These are phyloP conservation scores for Boletus bicolor DNA, from an alignment of 768 basidiomycete species.

Conservation along the genomic window DNA sequence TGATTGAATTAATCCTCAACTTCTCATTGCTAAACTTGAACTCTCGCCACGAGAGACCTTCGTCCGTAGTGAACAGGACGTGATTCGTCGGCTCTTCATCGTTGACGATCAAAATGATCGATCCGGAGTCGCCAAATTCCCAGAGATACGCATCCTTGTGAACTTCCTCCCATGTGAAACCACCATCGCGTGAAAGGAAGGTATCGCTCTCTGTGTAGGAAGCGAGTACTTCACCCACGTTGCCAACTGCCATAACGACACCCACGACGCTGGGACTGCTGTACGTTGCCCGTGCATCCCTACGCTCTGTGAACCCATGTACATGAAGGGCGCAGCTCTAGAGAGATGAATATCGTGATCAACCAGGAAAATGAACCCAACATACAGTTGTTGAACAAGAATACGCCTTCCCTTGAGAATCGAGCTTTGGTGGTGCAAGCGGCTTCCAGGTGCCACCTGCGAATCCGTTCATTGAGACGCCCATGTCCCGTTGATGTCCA, in stretches of 20 bases:
- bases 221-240: constrained; percentile 81
- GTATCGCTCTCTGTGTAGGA: constrained; percentile 88
- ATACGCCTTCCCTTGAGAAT: constrained; percentile 75
- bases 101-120: constrained; percentile 89
- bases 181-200: constrained; percentile 93
- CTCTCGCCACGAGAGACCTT: constrained; percentile 84
- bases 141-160: constrained; percentile 97
- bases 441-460: constrained; percentile 86
- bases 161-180: constrained; percentile 98
- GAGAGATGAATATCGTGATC: constrained; percentile 1
- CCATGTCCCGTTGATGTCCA: background rate
- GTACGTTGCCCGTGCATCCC: constrained; percentile 87
- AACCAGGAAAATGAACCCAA: background rate
- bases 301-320: constrained; percentile 94
- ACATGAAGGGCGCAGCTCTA: constrained; percentile 86
- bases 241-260: constrained; percentile 93
- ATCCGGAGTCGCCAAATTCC: constrained; percentile 98
- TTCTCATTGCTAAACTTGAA: constrained; percentile 75
- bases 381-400: constrained; percentile 65
- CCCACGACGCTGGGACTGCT: constrained; percentile 91
- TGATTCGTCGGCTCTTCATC: constrained; percentile 93
- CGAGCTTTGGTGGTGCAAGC: constrained; percentile 65
- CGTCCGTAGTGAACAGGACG: constrained; percentile 85
- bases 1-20: constrained; percentile 70
- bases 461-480: background rate